Base-by-base conservation (phyloP, 352 stramenopile genomes). In the Pythium monospermum region DNA sequence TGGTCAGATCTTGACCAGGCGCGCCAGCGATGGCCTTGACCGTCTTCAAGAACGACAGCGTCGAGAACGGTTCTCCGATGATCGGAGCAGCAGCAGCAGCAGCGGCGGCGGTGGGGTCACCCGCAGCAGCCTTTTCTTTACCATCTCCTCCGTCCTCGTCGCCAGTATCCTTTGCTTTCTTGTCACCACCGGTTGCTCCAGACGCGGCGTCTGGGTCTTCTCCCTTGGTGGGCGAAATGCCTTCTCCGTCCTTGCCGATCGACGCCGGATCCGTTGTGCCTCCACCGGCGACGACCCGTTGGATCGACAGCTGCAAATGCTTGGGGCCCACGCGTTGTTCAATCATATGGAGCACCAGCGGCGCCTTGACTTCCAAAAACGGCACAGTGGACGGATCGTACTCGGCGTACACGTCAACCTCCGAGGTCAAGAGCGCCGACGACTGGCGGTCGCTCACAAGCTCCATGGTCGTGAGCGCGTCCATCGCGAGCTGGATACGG, bases 271-370 rank as follows among this genome's bases (percentile, higher is more conserved):
- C 49, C 5, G 43, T 40, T 13, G 21, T 28, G 2, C 19, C 38
- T 21, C 57, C 66, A 38, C 79, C 80, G 35, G 79, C 69, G 33
- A 91, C 72, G 12, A 85, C 72, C n/a, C 82, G 79, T 46, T 93
- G 82, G 19, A 93, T 83, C 16, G 82, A 73, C 25, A 93, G 85
- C 3, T 66, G 68, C 8, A 93, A 47, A 49, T 91, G 78, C 36
- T 88, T 89, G 2, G 63, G 69, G 6, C 77, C 76, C 5, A 92
- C 79, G 15, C 79, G 78, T 53, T 93, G 82, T 45, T 94, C 83
- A 46, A 94, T 89, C 83, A 94, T 94, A 55, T 91, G 83, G n/a
- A 94, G 49, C 32, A 94, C 79, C 0, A 91, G 59, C 32, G 81
- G 81, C 3, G 78, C 78, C 45, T 94, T 94, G 2, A 89, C 77